A percentile compares a stretch with the other conserved stretches of the same genome.
phyloP scores from a whole-genome alignment of 2,329 filamentous ascomycete species.

The Pyricularia sp. region DNA sequence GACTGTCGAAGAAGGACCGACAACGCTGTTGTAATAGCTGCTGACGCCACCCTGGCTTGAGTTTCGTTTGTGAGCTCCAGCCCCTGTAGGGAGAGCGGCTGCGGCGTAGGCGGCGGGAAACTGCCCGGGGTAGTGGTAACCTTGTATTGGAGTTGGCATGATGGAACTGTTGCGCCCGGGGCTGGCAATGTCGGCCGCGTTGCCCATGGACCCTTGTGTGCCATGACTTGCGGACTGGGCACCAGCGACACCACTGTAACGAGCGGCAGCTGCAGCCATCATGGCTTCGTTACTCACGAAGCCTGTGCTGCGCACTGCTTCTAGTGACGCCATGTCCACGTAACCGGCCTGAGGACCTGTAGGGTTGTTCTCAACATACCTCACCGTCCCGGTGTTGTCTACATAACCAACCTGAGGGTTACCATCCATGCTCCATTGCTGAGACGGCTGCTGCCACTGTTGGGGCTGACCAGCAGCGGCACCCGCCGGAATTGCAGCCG shows the following conservation, averaged over 20 bases:
- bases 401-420: slow-evolving; percentile 2
- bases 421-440: background rate
- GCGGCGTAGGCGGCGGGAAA: slow-evolving; percentile 12
- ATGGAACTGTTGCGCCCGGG: slow-evolving; percentile 1
- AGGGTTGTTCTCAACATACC: slow-evolving; percentile 2
- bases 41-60: background rate
- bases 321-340: background rate
- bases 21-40: slow-evolving; percentile 6
- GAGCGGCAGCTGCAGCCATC: background rate
- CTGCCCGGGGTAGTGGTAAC: slow-evolving; percentile 12
- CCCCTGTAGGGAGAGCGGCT: slow-evolving; percentile 3
- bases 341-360: background rate
- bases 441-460: slow-evolving; percentile 2
- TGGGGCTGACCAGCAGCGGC: background rate
- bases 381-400: slow-evolving; percentile 3
- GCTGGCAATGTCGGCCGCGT: slow-evolving; percentile 1
- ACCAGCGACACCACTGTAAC: background rate
- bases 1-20: slow-evolving; percentile 4
- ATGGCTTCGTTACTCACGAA: background rate
- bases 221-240: background rate
- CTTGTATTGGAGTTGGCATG: slow-evolving; percentile 6
- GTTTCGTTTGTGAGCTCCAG: slow-evolving; percentile 3
- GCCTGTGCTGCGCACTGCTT: background rate
- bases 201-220: background rate
- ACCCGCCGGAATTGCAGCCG: background rate